These are phyloP conservation scores for Aquilaria agallochum DNA, from an alignment of 441 rosid genomes.

Conservation along the genomic window DNA sequence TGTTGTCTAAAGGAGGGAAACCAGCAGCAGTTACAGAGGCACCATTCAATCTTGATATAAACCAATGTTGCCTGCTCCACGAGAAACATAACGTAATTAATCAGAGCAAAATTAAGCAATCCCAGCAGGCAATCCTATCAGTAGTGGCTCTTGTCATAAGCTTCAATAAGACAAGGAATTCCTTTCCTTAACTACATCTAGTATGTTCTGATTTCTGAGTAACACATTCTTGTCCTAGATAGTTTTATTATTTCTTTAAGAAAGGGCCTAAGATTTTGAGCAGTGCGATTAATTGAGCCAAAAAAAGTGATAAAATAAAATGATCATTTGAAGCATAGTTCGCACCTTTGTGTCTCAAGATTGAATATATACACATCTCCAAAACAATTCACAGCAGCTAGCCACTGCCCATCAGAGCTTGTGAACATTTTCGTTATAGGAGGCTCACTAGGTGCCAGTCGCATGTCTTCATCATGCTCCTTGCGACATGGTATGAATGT, in stretches of 20 bases:
- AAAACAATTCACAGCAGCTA: conserved; percentile 90
- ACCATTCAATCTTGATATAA: conserved; percentile 85
- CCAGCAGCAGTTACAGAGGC: conserved; percentile 95
- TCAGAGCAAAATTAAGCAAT: conserved; percentile 11
- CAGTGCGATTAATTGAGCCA: no score
- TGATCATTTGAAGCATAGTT: neutral
- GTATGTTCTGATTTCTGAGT: no score
- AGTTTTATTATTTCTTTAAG: no score
- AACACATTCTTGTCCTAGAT: no score
- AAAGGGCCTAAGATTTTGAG: no score
- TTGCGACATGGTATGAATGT: conserved; percentile 59
- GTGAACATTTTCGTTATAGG: conserved; percentile 88
- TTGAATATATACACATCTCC: conserved; percentile 84
- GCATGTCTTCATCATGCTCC: conserved; percentile 39
- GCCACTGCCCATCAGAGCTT: conserved; percentile 86
- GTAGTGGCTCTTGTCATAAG: neutral
- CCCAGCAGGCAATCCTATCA: neutral
- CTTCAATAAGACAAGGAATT: neutral
- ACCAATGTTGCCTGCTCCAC: conserved; percentile 91
- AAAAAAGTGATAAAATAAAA: neutral
- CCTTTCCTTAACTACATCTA: no score
- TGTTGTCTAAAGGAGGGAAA: conserved; percentile 71
- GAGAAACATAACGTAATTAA: conserved; percentile 8
- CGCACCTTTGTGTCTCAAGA: conserved; percentile 77
- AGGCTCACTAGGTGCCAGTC: conserved; percentile 46